Evolutionary conservation across 495 filamentous ascomycete species (phyloP).

Genomic region (Neurospora intermedia): DNA sequence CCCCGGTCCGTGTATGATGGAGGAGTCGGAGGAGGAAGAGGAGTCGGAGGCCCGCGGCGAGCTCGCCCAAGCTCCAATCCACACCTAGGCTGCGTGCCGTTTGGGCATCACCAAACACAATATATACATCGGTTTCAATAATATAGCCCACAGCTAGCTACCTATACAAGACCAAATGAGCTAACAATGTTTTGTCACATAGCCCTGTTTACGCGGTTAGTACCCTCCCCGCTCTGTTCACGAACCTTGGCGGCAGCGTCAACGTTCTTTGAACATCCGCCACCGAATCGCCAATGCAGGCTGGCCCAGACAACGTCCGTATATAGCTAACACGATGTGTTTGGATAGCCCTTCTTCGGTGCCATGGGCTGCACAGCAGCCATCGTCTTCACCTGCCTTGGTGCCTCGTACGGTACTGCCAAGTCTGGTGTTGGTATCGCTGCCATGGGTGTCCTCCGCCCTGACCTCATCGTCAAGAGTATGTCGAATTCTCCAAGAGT

Average conservation of each 20-base stretch:
- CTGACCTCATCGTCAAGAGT: conserved; percentile 99
- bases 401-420: conserved; percentile 95
- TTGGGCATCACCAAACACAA: background rate
- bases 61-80: conserved; percentile 13
- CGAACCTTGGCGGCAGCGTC: background rate
- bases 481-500: conserved; percentile 29
- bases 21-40: background rate
- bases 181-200: conserved; percentile 18
- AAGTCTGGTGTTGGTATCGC: conserved; percentile 99
- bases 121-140: background rate
- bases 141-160: background rate
- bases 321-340: background rate
- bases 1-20: background rate
- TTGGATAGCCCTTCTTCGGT: conserved; percentile 87
- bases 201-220: conserved; percentile 99
- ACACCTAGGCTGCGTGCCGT: conserved; percentile 12
- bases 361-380: conserved; percentile 97
- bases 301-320: background rate
- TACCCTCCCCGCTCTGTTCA: conserved; percentile 25
- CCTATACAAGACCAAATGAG: background rate
- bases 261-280: background rate
- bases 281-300: background rate
- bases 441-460: conserved; percentile 93
- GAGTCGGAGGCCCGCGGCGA: conserved; percentile 5
- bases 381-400: conserved; percentile 98